Evolutionary conservation across 495 filamentous ascomycete species (phyloP).

Genomic region (Neurospora sublineolata): DNA sequence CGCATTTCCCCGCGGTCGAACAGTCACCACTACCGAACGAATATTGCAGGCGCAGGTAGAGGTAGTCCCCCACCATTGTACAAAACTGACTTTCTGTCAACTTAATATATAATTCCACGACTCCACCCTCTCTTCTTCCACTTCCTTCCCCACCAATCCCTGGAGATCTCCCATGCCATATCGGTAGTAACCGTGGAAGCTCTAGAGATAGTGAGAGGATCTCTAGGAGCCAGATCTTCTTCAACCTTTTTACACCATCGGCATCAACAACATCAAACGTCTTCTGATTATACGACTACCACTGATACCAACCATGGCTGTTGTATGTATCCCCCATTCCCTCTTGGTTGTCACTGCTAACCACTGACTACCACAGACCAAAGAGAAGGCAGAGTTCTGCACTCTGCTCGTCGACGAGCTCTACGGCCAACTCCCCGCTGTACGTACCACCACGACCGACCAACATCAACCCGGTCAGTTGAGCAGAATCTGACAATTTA

Average conservation of each 20-base stretch:
- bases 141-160: background rate
- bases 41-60: background rate
- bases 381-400: conserved; percentile 69
- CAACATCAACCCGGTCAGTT: background rate
- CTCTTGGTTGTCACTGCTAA: background rate
- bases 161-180: conserved; percentile 33
- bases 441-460: conserved; percentile 38
- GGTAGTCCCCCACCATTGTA: conserved; percentile 22
- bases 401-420: conserved; percentile 77
- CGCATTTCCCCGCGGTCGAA: background rate
- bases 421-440: conserved; percentile 80
- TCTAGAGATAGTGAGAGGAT: conserved; percentile 64
- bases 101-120: background rate
- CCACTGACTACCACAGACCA: conserved; percentile 24
- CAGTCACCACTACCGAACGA: background rate
- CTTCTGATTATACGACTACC: conserved; percentile 2
- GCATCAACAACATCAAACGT: conserved; percentile 2
- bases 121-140: conserved; percentile 5
- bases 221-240: conserved; percentile 45
- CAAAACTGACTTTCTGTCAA: conserved; percentile 5
- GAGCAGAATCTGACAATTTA: background rate
- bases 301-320: background rate
- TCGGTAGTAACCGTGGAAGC: conserved; percentile 55
- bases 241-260: conserved; percentile 8
- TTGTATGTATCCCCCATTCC: background rate